phyloP scores from a whole-genome alignment of 129 eudicot species.

The Centella asiatica region DNA sequence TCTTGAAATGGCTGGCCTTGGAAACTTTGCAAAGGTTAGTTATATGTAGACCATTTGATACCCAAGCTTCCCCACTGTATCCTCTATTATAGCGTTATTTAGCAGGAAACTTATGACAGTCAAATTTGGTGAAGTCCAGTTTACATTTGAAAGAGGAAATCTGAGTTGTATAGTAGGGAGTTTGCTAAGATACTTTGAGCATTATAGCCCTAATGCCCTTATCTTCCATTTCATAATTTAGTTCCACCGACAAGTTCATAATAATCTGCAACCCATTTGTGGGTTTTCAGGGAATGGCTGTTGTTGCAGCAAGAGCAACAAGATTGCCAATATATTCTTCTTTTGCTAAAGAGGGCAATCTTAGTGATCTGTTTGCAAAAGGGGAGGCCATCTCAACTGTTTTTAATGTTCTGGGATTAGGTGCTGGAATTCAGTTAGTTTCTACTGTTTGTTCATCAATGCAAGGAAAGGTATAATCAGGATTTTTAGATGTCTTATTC shows the following conservation, averaged over 20 bases:
- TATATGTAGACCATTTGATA: background rate
- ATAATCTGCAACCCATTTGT: background rate
- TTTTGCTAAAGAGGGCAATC: slow-evolving; percentile 97
- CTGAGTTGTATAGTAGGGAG: background rate
- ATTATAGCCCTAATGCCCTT: background rate
- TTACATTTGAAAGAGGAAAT: background rate
- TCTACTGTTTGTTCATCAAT: slow-evolving; percentile 90
- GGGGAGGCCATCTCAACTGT: slow-evolving; percentile 97
- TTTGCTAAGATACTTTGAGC: background rate
- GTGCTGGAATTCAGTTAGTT: slow-evolving; percentile 84
- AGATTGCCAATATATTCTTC: slow-evolving; percentile 96
- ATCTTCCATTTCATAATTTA: background rate
- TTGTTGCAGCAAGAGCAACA: slow-evolving; percentile 98
- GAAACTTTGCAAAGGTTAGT: slow-evolving; percentile 88
- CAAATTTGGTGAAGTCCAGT: background rate
- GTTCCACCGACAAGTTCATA: background rate
- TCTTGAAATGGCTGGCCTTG: slow-evolving; percentile 94
- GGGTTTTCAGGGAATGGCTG: slow-evolving; percentile 87
- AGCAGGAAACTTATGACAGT: background rate
- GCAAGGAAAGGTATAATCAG: slow-evolving; percentile 78
- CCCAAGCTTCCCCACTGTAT: background rate
- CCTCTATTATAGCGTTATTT: background rate
- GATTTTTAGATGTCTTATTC: background rate
- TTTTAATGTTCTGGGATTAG: slow-evolving; percentile 85
- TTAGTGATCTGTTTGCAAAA: slow-evolving; percentile 95